Base-by-base conservation (phyloP, 2,329 filamentous ascomycete species). In the Trichoderma sp. region DNA sequence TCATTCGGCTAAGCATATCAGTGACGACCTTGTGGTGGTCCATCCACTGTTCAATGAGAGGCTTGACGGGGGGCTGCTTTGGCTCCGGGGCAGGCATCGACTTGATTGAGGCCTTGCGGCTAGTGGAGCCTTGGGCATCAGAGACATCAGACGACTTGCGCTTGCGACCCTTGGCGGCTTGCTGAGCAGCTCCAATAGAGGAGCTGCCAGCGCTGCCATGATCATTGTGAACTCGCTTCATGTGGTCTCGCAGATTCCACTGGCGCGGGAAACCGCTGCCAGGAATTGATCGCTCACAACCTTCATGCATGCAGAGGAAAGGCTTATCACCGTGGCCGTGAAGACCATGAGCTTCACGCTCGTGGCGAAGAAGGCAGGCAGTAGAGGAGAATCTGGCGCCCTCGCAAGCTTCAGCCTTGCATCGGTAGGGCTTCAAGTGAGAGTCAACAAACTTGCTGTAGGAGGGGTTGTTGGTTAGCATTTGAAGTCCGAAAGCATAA, bases 221-320 rank as follows among this genome's bases (percentile, higher is more conserved):
- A 76, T 88, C 87, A 73, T 89, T 89, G 83, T 98, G 95, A 8
- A 97, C 94, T 72, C 95, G 91, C 83, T 93, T 93, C 94, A 97
- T 97, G 85, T 98, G 95, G 82, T 98, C 95, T 80, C 92, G 90
- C 66, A 97, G 87, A 82, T 98, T 98, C 93, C 96, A 98, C 76
- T 94, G 91, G 75, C 95, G 91, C 47, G 94, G 95, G 77, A 98
- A 98, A 75, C 95, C 95, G 79, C 95, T 93, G 75, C 93, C 94
- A 29, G 88, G 84, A 40, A 91, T 84, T 69, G 93, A 89, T 72
- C 95, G 91, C 77, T 97, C 94, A 77, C 95, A 98, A 71, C 92
- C 93, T 33, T 91, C 86, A 80, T 95, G 96, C 70, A 90, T 88
- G 87, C 95, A 98, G 63, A 96, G 88, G 79, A 95, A 94, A 16